Base-by-base conservation (phyloP, 2,329 filamentous ascomycete species). In the Cladosporium sp. region DNA sequence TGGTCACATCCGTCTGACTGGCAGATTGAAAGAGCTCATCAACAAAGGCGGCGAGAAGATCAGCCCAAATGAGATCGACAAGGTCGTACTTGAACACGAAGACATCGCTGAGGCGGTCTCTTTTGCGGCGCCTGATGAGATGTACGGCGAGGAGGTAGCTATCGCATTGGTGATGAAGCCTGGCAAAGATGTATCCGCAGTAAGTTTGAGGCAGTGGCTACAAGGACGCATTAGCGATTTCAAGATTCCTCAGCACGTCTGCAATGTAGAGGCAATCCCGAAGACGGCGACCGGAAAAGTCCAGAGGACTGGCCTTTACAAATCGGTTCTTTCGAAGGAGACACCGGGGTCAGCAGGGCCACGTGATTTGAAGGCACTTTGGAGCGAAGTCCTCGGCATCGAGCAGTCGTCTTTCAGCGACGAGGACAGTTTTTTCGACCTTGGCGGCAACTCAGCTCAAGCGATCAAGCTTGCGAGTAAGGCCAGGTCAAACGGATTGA, bases 1-100 rank as follows among this genome's bases (percentile, higher is more conserved):
- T 59, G 88, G 88, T 52, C 95, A 93, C 64, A 73, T 95, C 9
- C 78, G 87, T 63, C 92, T 95, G 69, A 95, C 89, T 0, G 89
- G 89, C 50, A 66, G 68, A 7, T 68, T 68, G 54, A 70, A 70
- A 60, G 75, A 78, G 56, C 58, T 78, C 36, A 77, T 78, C 63
- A 78, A 78, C 54, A 72, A 76, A 3, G 70, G 74, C 8, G 74
- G 72, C 0, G 73, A 75, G 55, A 74, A 77, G 54, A 73, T 77
- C 3, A 70, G 71, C 2, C 73, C 73, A 1, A 63, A 70, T 4
- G 73, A 76, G 56, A 55, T 76, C 2, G 73, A 76, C 56, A 71
- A 68, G 1, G 36, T 15, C 17, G 18, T 38, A 19, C 61, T 75
- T 1, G 64, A 74, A 1, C 66, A 62, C 2, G 70, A 74, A 54